Base-by-base conservation (phyloP, 2,329 filamentous ascomycete species). In the Huntiella savannae region DNA sequence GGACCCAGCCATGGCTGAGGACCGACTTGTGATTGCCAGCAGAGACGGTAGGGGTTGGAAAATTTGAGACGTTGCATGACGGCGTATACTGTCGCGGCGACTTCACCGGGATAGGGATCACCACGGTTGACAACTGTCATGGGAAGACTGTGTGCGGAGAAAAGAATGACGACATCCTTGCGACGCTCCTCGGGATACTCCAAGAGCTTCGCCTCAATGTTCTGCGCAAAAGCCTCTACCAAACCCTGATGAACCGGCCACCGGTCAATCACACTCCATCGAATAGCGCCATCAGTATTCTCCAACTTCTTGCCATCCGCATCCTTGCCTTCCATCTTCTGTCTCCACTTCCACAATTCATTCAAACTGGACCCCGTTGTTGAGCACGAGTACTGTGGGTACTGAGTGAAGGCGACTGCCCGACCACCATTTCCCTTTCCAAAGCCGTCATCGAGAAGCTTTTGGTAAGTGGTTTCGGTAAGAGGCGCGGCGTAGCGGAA, bases 21-120 rank as follows among this genome's bases (percentile, higher is more conserved):
- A 5, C 92, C 91, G 52, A 98, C 91, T 63, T 98, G 91, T 4
- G 87, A 95, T 62, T 98, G 91, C 91, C 91, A 98, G 57, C 87
- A 91, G 13, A 98, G 70, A 46, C 91, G 79, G 63, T 95, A 96
- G 4, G 82, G 84, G 63, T 98, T 91, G 51, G 76, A 79, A 62
- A 91, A 86, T 32, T 79, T 79, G 11, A 98, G 70, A 42, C 84
- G 73, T 59, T 92, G 75, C 82, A 95, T 95, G n/a, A 98, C 88
- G 2, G 88, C 87, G 58, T 94, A 79, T 6, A 96, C 91, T 0
- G 91, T 98, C 7, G 91, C 91, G 5, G 84, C 88, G 4, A 98
- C 91, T 61, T 98, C 91, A 32, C 84, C 80, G 1, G 91, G 88
- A 60, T 98, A 98, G 1, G 91, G 82, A 56, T 98, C 91, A 51